These are phyloP conservation scores for Acer saccharum DNA, from an alignment of 345 rosid genomes.

Conservation along the genomic window DNA sequence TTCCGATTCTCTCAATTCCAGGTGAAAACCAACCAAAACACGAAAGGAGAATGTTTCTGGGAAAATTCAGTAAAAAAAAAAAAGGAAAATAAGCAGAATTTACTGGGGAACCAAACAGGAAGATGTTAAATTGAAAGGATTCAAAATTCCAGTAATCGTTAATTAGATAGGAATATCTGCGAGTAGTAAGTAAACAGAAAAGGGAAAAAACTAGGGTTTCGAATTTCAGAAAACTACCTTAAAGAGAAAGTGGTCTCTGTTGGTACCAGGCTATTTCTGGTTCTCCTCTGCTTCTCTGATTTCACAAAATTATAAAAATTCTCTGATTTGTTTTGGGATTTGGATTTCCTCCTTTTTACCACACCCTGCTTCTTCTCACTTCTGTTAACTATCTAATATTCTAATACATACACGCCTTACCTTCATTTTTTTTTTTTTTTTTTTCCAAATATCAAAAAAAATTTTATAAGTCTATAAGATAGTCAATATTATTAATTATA, in stretches of 20 bases:
- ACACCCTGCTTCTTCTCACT: neutral
- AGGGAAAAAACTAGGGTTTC: constrained; percentile 12
- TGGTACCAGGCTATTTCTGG: constrained; percentile 7
- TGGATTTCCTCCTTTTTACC: neutral
- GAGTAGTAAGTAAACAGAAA: constrained; percentile 5
- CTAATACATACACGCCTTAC: no score
- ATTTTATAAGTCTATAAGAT: no score
- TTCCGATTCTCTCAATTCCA: neutral
- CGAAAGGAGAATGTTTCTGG: neutral
- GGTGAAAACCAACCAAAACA: neutral
- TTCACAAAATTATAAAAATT: neutral
- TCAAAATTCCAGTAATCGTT: neutral
- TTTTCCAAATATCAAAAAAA: no score
- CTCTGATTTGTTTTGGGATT: neutral
- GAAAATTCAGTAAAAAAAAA: neutral
- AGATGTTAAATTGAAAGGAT: neutral
- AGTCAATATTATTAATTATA: no score
- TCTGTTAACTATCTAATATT: no score
- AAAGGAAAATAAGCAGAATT: neutral
- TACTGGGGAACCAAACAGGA: neutral
- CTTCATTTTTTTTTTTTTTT: no score
- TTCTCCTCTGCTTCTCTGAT: constrained; percentile 7
- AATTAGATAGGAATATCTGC: neutral
- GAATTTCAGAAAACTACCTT: constrained; percentile 11
- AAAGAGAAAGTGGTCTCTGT: neutral